phyloP scores from a whole-genome alignment of 345 rosid genomes.

The Eucalyptus cloeziana region DNA sequence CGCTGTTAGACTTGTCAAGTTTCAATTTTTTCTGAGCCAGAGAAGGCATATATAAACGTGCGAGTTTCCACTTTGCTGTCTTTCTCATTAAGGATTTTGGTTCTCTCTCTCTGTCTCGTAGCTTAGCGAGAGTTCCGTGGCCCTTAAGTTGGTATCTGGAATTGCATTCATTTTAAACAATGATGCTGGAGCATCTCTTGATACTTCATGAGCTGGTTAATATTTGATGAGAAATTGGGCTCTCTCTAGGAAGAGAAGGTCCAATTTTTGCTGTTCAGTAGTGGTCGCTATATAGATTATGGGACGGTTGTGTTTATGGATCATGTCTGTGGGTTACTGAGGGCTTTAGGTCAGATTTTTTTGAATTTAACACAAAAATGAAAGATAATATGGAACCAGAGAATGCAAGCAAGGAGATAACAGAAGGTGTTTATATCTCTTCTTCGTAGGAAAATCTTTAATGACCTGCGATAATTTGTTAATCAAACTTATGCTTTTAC shows the following conservation, averaged over 20 bases:
- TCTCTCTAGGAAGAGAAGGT: not conserved
- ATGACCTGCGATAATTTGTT: not conserved
- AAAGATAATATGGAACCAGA: not conserved
- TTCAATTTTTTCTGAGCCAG: not conserved
- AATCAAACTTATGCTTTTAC: not conserved
- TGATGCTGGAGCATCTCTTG: not conserved
- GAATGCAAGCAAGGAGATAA: not conserved
- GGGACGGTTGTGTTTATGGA: not conserved
- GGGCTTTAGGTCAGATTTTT: not conserved
- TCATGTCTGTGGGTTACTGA: not conserved
- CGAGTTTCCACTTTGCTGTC: not conserved
- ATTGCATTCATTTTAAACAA: not conserved
- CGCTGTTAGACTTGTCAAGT: not conserved
- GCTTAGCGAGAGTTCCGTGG: not conserved
- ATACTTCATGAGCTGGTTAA: not conserved
- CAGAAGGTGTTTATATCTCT: not conserved
- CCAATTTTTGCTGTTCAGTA: not conserved
- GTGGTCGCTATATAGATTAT: not conserved
- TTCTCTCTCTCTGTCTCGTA: not conserved
- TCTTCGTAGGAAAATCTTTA: not conserved
- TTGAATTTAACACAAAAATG: not conserved
- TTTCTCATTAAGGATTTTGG: not conserved
- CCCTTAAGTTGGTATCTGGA: not conserved
- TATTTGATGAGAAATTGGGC: not conserved
- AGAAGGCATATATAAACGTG: not conserved